Evolutionary conservation across 371 early-diverging fungal species (phyloP), one percentile per base, ranked within the genome.

Genomic region (Mortierella sp.): DNA sequence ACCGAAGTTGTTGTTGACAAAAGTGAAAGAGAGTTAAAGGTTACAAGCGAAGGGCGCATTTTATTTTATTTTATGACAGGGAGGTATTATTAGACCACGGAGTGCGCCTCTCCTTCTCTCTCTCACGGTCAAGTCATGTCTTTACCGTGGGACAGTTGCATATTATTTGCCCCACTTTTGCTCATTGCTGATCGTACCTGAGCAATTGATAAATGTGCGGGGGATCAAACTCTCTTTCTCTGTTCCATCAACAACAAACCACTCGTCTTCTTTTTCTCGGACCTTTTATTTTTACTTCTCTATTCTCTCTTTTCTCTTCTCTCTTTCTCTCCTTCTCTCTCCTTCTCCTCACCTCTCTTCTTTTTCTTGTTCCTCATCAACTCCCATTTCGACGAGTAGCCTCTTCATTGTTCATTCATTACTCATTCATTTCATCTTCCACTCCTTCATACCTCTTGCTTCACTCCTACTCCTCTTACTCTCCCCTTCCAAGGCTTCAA

Each of bases 71-170:
- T 11, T 14, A 14, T 11, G 50, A 16, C 13, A 48, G 50, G 16
- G 11, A 50, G 50, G 16, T 50, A 50, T 50, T 16, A 50, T 50
- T 50, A 50, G 48, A 48, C 48, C 6, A n/a, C n/a, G n/a, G n/a
- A n/a, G n/a, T n/a, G 42, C 42, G 5, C 42, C 42, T 38, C 42
- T 38, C 50, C 11, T 48, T 8, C 47, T 50, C 0, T 14, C 63
- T 34, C 63, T 34, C 60, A 60, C 60, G 31, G 60, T 60, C 9
- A 5, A 0, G 55, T 52, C 21, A 16, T 13, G 19, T 19, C 31
- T 34, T 63, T 19, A 68, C 68, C 68, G 68, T 68, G 68, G 68
- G 68, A 68, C 44, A 68, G 42, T 68, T 60, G 7, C 13, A 38
- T 38, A 38, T 60, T 31, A 31, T 28, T 60, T 68, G 68, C 68